phyloP scores from a whole-genome alignment of 2,329 filamentous ascomycete genomes.

The Talaromyces sp. region DNA sequence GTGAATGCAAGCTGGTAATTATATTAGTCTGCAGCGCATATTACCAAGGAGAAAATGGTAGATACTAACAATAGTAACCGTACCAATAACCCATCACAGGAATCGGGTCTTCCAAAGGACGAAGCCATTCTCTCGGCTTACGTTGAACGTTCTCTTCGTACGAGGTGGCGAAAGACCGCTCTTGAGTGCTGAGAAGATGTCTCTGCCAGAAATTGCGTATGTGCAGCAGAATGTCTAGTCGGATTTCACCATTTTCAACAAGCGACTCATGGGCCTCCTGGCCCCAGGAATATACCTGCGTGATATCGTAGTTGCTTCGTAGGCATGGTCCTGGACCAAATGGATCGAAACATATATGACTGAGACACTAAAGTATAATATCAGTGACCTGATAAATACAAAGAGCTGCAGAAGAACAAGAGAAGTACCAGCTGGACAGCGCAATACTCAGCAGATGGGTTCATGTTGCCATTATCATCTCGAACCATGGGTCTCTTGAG shows the following conservation, averaged over 20 bases:
- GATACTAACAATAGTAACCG: constrained; percentile 34
- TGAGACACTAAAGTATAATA: constrained; percentile 28
- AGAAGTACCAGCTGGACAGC: constrained; percentile 30
- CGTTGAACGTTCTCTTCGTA: constrained; percentile 20
- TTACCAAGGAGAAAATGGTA: background rate
- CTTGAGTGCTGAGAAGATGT: constrained; percentile 32
- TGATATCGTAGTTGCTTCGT: constrained; percentile 33
- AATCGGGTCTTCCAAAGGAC: constrained; percentile 6
- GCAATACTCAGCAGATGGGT: constrained; percentile 26
- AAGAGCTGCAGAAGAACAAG: background rate
- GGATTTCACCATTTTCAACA: constrained; percentile 23
- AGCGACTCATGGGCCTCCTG: constrained; percentile 14
- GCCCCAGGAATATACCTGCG: constrained; percentile 27
- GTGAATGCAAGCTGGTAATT: constrained; percentile 34
- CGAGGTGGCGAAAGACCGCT: constrained; percentile 26
- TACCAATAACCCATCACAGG: constrained; percentile 28
- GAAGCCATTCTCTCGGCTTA: constrained; percentile 25
- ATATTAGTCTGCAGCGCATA: background rate
- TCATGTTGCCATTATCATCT: constrained; percentile 10
- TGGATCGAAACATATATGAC: constrained; percentile 33
- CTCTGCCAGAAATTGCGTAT: constrained; percentile 44
- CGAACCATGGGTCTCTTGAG: constrained; percentile 25
- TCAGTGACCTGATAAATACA: background rate
- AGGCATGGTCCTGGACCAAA: constrained; percentile 24
- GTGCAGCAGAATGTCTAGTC: constrained; percentile 34